Evolutionary conservation across 75 land plant species (phyloP), one percentile per base, ranked within the genome.

Genomic region (Azolla pinnata): DNA sequence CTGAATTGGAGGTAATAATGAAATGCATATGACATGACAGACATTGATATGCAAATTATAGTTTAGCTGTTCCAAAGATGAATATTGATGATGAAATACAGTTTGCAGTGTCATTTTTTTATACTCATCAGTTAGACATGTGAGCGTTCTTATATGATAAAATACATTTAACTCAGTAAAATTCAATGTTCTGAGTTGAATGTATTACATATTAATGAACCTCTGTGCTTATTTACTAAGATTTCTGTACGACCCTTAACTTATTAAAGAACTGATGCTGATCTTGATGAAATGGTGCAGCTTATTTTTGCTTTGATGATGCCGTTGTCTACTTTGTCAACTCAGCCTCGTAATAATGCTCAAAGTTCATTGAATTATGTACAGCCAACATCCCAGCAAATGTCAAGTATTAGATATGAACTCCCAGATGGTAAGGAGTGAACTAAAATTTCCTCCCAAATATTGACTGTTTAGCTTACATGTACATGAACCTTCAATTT

Each of bases 1-100:
- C 78, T 55, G 90, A 86, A 59, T 54, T 83, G 45, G 63, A 75
- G 88, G 95, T 88, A 56, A n/a, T n/a, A n/a, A n/a, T n/a, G n/a
- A n/a, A n/a, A n/a, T n/a, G 40, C 35, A 59, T 1, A 26, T 42
- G 18, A 23, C n/a, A 20, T 28, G 18, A 27, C 23, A n/a, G 10
- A 25, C 19, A 27, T 9, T 33, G 28, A 17, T 10, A 40, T 35
- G 16, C 42, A 0, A 21, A 51, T 52, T 62, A 24, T 59, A 1
- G 23, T n/a, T 20, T 28, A 2, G 4, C 2, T 8, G 28, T 38
- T 8, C 64, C 42, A 17, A 9, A 10, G 33, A 19, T 29, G 29
- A 0, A 4, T 40, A 35, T 35, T 35, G 40, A 5, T 35, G 12
- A 35, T n/a, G n/a, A n/a, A n/a, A n/a, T n/a, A n/a, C n/a, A n/a